These are phyloP conservation scores for Carex scoparia DNA, from an alignment of 176 grass and related monocot species.

Conservation along the genomic window DNA sequence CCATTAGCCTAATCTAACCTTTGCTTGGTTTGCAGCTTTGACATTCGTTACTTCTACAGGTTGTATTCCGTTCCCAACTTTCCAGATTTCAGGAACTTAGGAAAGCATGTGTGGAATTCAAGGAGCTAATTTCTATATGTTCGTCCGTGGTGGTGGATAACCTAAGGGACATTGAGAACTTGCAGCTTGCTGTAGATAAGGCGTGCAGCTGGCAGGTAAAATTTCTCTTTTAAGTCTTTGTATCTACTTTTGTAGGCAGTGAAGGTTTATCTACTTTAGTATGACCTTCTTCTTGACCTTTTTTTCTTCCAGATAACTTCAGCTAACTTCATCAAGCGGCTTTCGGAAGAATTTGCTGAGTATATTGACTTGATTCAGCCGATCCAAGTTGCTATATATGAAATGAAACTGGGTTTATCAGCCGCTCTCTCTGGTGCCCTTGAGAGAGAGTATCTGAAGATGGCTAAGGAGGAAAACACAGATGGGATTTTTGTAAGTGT, in stretches of 20 bases:
- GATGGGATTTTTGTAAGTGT: constrained; percentile 60
- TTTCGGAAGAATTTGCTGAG: constrained; percentile 74
- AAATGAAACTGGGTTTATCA: constrained; percentile 93
- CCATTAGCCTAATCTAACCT: not conserved
- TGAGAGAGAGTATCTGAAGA: constrained; percentile 66
- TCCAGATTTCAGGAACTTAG: constrained; percentile 59
- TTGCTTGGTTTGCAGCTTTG: constrained; percentile 3
- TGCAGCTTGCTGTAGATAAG: constrained; percentile 45
- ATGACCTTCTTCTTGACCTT: constrained; percentile 17
- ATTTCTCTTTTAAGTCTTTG: constrained; percentile 13
- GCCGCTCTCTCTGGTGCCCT: constrained; percentile 63
- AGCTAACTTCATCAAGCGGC: constrained; percentile 53
- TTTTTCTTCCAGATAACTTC: constrained; percentile 53
- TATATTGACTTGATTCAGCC: constrained; percentile 89
- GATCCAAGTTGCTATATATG: constrained; percentile 88
- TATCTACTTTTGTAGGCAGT: constrained; percentile 1
- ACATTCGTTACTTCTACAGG: constrained; percentile 36
- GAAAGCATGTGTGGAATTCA: constrained; percentile 62
- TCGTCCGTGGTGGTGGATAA: constrained; percentile 33
- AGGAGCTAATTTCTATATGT: constrained; percentile 42
- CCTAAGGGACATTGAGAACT: constrained; percentile 37
- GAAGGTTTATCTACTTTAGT: not conserved
- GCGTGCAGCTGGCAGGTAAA: constrained; percentile 84
- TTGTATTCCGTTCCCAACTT: constrained; percentile 68
- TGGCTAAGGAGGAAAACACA: constrained; percentile 47